These are phyloP conservation scores for Yamadazyma ubonensis DNA, from an alignment of 805 yeast genomes.

Conservation along the genomic window DNA sequence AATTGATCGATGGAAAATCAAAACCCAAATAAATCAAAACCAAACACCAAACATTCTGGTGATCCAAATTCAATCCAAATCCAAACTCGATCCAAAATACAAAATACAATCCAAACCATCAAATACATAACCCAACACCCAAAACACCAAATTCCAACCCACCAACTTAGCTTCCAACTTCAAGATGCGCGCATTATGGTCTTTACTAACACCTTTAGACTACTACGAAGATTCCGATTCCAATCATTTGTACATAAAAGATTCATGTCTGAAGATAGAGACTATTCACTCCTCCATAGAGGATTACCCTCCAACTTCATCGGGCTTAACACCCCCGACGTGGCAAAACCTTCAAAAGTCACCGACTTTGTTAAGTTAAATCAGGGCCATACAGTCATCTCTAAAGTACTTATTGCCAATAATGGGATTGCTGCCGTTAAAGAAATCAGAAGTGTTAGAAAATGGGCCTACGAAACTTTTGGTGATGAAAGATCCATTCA, in stretches of 20 bases:
- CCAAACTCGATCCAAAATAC: too few species aligned
- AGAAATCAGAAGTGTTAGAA: constrained; percentile 94
- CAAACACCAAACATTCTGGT: too few species aligned
- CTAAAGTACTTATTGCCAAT: constrained; percentile 88
- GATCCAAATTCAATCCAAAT: too few species aligned
- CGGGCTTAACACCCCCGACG: constrained; percentile 76
- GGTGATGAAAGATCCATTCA: constrained; percentile 92
- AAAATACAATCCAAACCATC: too few species aligned
- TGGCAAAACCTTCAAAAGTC: constrained; percentile 74
- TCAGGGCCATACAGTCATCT: constrained; percentile 94
- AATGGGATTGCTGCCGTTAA: constrained; percentile 99
- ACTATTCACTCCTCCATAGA: constrained; percentile 23
- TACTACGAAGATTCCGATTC: constrained; percentile 1
- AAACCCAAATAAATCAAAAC: too few species aligned
- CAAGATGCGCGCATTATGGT: not conserved
- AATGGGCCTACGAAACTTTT: constrained; percentile 99
- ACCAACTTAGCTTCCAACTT: not conserved
- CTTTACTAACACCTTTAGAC: constrained; percentile 4
- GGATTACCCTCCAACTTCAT: constrained; percentile 69
- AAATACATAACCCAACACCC: not conserved
- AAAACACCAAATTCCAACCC: not conserved
- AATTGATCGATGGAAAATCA: too few species aligned
- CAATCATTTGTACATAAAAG: not conserved
- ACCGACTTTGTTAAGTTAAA: constrained; percentile 81
- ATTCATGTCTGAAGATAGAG: not conserved